These are phyloP conservation scores for Lanmaoa pseudosensibilis DNA, from an alignment of 768 basidiomycete genomes.

Conservation along the genomic window DNA sequence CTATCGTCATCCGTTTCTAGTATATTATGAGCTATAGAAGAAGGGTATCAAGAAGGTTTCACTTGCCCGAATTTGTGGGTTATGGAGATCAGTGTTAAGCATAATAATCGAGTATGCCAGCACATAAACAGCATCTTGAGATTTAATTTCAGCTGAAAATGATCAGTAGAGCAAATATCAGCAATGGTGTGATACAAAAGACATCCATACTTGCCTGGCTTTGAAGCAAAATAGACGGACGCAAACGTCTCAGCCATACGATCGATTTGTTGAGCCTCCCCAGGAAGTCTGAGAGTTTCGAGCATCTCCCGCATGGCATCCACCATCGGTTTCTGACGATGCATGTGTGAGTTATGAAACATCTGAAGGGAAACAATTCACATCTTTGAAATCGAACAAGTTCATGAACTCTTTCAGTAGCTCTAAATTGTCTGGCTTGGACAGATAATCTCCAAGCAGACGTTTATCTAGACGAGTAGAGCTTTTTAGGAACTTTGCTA, in stretches of 20 bases:
- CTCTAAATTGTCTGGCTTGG: slow-evolving; percentile 82
- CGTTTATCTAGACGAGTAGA: slow-evolving; percentile 89
- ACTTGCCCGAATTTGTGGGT: slow-evolving; percentile 84
- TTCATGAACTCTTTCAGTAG: slow-evolving; percentile 84
- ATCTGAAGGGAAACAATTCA: slow-evolving; percentile 37
- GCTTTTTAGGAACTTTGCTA: slow-evolving; percentile 85
- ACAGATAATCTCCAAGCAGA: slow-evolving; percentile 89
- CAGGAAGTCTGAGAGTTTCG: slow-evolving; percentile 91
- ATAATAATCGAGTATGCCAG: slow-evolving; percentile 94
- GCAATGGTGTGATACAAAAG: not conserved
- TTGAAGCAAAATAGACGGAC: slow-evolving; percentile 81
- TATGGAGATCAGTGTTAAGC: slow-evolving; percentile 97
- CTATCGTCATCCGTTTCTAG: slow-evolving; percentile 94
- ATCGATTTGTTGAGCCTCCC: slow-evolving; percentile 91
- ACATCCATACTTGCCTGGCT: slow-evolving; percentile 54
- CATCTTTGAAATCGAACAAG: slow-evolving; percentile 87
- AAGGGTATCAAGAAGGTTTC: slow-evolving; percentile 1
- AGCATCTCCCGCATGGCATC: slow-evolving; percentile 95
- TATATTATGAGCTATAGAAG: slow-evolving; percentile 6
- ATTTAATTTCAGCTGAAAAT: slow-evolving; percentile 76
- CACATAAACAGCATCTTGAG: slow-evolving; percentile 91
- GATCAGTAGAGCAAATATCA: not conserved
- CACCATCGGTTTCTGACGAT: slow-evolving; percentile 80
- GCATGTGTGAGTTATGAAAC: slow-evolving; percentile 2
- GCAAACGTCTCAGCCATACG: slow-evolving; percentile 96